Percentiles rank a stretch among this genome's conserved stretches.
Evolutionary conservation across 495 filamentous ascomycete species (phyloP).

Genomic region (Aspergillus conjunctus): DNA sequence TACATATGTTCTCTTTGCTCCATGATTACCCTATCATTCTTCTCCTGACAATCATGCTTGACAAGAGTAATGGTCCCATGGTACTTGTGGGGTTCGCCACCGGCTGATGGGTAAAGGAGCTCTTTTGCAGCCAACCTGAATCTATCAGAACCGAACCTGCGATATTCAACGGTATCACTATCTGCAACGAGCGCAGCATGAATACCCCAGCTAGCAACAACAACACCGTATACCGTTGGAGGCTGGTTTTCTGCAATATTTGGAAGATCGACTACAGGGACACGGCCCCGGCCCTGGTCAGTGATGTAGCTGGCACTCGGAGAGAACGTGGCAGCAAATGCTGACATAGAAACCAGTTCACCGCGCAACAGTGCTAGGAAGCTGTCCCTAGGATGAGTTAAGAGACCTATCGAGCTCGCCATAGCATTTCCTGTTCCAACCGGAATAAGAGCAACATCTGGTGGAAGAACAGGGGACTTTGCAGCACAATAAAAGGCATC

Average conservation of each 20-base stretch:
- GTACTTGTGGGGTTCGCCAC: conserved; percentile 67
- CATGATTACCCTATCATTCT: conserved; percentile 31
- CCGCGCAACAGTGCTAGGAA: conserved; percentile 50
- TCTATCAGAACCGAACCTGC: conserved; percentile 69
- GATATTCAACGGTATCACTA: conserved; percentile 77
- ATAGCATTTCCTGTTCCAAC: conserved; percentile 91
- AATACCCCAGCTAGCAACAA: conserved; percentile 85
- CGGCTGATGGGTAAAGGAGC: conserved; percentile 62
- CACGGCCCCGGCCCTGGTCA: conserved; percentile 40
- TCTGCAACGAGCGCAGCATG: conserved; percentile 87
- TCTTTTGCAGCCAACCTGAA: conserved; percentile 83
- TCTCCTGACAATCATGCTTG: conserved; percentile 24
- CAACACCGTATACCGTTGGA: conserved; percentile 64
- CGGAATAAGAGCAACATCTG: conserved; percentile 67
- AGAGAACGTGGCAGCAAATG: conserved; percentile 67
- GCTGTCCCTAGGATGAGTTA: conserved; percentile 29
- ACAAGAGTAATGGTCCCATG: conserved; percentile 55
- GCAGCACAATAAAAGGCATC: conserved; percentile 57
- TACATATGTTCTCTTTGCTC: conserved; percentile 62
- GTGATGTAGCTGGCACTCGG: conserved; percentile 53
- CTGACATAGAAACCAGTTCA: conserved; percentile 47
- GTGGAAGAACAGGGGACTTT: conserved; percentile 28
- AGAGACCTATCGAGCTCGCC: conserved; percentile 63
- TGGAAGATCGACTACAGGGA: conserved; percentile 17
- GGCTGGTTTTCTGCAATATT: conserved; percentile 25